A percentile compares a stretch with the other conserved stretches of the same genome.
These are phyloP conservation scores for Cyberlindnera subsufficiens DNA, from an alignment of 805 yeast genomes.

Conservation along the genomic window DNA sequence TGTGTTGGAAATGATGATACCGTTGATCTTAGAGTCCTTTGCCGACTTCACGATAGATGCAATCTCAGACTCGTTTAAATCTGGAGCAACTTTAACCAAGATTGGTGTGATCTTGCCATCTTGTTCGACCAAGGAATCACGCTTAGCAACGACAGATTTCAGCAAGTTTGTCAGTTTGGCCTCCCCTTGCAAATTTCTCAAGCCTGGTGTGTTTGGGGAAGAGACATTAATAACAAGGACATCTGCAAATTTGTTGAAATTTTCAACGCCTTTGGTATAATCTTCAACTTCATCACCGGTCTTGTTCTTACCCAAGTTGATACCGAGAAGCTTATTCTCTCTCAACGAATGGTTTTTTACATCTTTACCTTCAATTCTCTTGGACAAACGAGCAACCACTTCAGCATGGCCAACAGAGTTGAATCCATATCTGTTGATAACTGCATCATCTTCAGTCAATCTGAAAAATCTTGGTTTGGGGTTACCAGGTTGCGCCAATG, in stretches of 20 bases:
- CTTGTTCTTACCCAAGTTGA: constrained; percentile 91
- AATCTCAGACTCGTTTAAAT: constrained; percentile 74
- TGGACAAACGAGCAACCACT: constrained; percentile 61
- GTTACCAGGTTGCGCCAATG: constrained; percentile 90
- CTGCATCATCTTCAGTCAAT: constrained; percentile 78
- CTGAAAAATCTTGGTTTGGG: constrained; percentile 92
- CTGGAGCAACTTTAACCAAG: constrained; percentile 91
- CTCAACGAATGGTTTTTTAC: constrained; percentile 43
- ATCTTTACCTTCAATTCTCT: constrained; percentile 42
- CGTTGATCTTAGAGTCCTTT: constrained; percentile 73
- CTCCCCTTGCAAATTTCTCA: constrained; percentile 80
- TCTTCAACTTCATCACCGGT: constrained; percentile 86
- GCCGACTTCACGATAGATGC: constrained; percentile 79
- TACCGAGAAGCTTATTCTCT: constrained; percentile 62
- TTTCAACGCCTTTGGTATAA: constrained; percentile 76
- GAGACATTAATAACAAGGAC: constrained; percentile 87
- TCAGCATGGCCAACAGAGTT: constrained; percentile 83
- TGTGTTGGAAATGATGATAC: constrained; percentile 88
- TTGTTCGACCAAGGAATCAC: constrained; percentile 46
- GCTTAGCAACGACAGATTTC: constrained; percentile 59
- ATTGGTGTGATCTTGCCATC: constrained; percentile 61
- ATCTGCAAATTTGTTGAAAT: constrained; percentile 81
- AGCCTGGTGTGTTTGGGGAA: constrained; percentile 94
- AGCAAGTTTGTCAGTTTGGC: constrained; percentile 64
- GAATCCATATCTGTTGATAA: constrained; percentile 91